A percentile compares a stretch with the other conserved stretches of the same genome.
Conservation (phyloP, 306 rosid species). For the Lathyrus oleraceus region DNA sequence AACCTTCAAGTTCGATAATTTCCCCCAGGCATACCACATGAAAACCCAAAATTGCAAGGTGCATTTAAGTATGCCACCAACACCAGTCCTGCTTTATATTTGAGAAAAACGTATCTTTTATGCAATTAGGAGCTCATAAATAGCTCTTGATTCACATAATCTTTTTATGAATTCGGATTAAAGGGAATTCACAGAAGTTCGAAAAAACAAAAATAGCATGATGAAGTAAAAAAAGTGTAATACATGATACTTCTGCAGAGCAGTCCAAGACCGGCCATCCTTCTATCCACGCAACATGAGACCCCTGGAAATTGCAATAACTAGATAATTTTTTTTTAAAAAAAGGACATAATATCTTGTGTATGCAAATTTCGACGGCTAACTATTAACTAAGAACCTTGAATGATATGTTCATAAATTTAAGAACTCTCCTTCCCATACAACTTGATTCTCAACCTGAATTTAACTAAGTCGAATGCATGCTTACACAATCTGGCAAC, state of each 20-base stretch:
- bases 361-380: slow-evolving; percentile 3
- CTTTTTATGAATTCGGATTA: slow-evolving; percentile 9
- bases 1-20: slow-evolving; percentile 1
- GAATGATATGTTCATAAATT: background rate
- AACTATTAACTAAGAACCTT: slow-evolving; percentile 20
- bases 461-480: too few relatives aligned
- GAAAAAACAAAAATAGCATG: slow-evolving; percentile 20
- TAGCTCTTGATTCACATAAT: background rate
- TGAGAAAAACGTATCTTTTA: slow-evolving; percentile 1
- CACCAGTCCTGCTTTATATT: slow-evolving; percentile 1
- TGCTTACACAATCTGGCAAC: too few relatives aligned
- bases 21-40: background rate
- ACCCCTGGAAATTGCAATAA: slow-evolving; percentile 56
- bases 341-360: slow-evolving; percentile 25
- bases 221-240: slow-evolving; percentile 30
- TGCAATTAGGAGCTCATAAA: slow-evolving; percentile 9
- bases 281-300: slow-evolving; percentile 71
- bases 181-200: slow-evolving; percentile 2
- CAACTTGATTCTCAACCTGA: slow-evolving; percentile 8
- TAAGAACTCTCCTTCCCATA: slow-evolving; percentile 15
- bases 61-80: slow-evolving; percentile 25
- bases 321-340: too few relatives aligned
- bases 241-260: slow-evolving; percentile 77
- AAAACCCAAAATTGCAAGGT: slow-evolving; percentile 22
- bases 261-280: slow-evolving; percentile 84